Evolutionary conservation across 2,329 filamentous ascomycete genomes (phyloP).

Genomic region (Claviceps digitariae): DNA sequence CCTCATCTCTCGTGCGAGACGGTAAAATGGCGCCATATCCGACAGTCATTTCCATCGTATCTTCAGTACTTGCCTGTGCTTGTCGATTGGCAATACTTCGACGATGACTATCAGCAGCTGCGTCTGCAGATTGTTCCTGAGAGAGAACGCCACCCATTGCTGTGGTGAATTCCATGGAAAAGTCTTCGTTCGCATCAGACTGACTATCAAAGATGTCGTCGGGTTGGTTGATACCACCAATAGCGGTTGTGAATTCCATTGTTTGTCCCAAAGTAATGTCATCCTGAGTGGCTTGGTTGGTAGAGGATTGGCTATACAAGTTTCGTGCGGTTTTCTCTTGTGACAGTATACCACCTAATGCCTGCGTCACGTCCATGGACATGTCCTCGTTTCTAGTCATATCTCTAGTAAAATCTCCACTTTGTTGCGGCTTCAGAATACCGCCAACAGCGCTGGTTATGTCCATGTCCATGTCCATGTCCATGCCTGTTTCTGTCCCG

Average conservation of each 20-base stretch:
- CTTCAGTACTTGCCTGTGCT: constrained; percentile 17
- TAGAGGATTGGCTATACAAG: background rate
- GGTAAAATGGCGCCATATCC: constrained; percentile 41
- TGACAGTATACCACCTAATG: constrained; percentile 63
- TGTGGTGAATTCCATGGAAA: constrained; percentile 68
- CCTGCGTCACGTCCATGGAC: constrained; percentile 89
- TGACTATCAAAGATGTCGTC: constrained; percentile 20
- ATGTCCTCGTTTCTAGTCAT: constrained; percentile 48
- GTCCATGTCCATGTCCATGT: constrained; percentile 33
- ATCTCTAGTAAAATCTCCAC: constrained; percentile 25
- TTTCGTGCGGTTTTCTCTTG: constrained; percentile 13
- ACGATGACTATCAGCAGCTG: constrained; percentile 9
- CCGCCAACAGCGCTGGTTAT: constrained; percentile 41
- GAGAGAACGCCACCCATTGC: constrained; percentile 44
- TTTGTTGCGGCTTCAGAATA: constrained; percentile 32
- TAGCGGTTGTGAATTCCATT: constrained; percentile 75
- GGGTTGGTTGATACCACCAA: constrained; percentile 51
- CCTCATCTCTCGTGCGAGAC: constrained; percentile 9
- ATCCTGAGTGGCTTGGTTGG: constrained; percentile 10
- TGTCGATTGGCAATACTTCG: constrained; percentile 17
- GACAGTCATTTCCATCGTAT: constrained; percentile 42
- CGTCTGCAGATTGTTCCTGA: constrained; percentile 15
- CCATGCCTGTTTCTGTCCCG: constrained; percentile 20
- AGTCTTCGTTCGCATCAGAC: constrained; percentile 45
- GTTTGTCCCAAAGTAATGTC: constrained; percentile 23